Conservation (phyloP, 208 protist species). For the Tritrichomonas foetus region DNA sequence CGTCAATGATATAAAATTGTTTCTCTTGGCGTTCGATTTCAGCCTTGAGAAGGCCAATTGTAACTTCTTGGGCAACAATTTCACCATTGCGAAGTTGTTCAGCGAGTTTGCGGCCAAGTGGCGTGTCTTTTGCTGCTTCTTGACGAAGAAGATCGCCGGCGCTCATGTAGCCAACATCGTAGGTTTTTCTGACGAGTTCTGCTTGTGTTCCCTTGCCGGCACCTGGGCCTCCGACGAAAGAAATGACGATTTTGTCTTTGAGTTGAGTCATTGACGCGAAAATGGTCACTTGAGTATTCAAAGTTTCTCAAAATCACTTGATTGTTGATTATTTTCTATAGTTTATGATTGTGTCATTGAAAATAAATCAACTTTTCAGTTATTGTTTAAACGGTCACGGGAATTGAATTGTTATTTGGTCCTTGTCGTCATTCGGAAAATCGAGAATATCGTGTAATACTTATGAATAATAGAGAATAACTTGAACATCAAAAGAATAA, state of each 20-base stretch:
- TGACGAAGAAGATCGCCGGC: background rate
- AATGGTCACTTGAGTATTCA: too few relatives aligned
- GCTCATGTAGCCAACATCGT: slow-evolving; percentile 20
- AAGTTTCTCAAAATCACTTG: too few relatives aligned
- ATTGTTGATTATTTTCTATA: too few relatives aligned
- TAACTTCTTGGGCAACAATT: slow-evolving; percentile 21
- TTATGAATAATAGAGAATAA: too few relatives aligned
- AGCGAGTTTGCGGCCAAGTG: background rate
- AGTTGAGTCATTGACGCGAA: too few relatives aligned
- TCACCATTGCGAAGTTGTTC: background rate
- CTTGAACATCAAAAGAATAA: too few relatives aligned
- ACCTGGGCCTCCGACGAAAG: background rate
- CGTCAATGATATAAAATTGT: background rate
- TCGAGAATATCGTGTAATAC: too few relatives aligned
- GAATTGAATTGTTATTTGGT: too few relatives aligned
- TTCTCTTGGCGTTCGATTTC: background rate
- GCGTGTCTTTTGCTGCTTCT: background rate
- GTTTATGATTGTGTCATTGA: too few relatives aligned
- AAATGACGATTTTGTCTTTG: background rate
- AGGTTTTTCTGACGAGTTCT: background rate
- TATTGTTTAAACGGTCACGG: too few relatives aligned
- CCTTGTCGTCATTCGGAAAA: too few relatives aligned
- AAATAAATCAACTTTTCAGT: too few relatives aligned
- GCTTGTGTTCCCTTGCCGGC: background rate
- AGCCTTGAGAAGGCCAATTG: background rate